These are phyloP conservation scores for Coemansia sp. DNA, from an alignment of 192 early-diverging fungal species.

Conservation along the genomic window DNA sequence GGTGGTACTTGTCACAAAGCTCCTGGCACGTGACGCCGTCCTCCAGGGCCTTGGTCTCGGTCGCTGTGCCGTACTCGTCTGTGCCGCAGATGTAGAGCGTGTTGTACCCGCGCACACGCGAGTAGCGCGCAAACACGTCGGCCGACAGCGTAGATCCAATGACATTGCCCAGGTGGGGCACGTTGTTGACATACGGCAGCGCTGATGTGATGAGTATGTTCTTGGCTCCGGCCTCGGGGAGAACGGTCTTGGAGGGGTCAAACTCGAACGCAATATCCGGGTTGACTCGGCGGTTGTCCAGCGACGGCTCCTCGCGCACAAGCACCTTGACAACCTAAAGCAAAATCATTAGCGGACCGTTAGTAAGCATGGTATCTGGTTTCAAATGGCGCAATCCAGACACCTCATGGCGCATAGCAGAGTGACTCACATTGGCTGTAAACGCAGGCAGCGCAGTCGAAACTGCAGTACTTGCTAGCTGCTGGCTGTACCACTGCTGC, in stretches of 20 bases:
- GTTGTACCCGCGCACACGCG: slow-evolving; percentile 86
- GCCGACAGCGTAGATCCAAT: slow-evolving; percentile 98
- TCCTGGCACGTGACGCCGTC: slow-evolving; percentile 88
- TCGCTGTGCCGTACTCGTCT: slow-evolving; percentile 99
- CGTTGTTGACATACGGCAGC: slow-evolving; percentile 98
- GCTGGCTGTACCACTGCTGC: slow-evolving; percentile 36
- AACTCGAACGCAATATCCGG: slow-evolving; percentile 26
- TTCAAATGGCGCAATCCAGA: background rate
- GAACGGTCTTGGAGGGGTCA: slow-evolving; percentile 33
- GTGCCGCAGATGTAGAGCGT: slow-evolving; percentile 94
- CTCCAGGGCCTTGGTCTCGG: slow-evolving; percentile 96
- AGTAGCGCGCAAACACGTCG: slow-evolving; percentile 95
- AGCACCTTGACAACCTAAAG: slow-evolving; percentile 46
- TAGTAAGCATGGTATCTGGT: background rate
- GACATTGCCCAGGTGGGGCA: slow-evolving; percentile 99
- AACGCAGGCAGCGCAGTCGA: slow-evolving; percentile 33
- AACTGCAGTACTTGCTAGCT: slow-evolving; percentile 18
- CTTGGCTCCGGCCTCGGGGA: slow-evolving; percentile 49
- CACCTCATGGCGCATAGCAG: background rate
- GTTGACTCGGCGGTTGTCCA: slow-evolving; percentile 50
- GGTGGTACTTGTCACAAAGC: slow-evolving; percentile 97
- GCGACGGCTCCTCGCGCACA: slow-evolving; percentile 49
- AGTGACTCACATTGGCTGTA: slow-evolving; percentile 50
- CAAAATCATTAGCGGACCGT: background rate
- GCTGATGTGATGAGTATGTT: slow-evolving; percentile 97